Base-by-base conservation (phyloP, 169 alveolate genomes). In the Plasmodium relictum region DNA sequence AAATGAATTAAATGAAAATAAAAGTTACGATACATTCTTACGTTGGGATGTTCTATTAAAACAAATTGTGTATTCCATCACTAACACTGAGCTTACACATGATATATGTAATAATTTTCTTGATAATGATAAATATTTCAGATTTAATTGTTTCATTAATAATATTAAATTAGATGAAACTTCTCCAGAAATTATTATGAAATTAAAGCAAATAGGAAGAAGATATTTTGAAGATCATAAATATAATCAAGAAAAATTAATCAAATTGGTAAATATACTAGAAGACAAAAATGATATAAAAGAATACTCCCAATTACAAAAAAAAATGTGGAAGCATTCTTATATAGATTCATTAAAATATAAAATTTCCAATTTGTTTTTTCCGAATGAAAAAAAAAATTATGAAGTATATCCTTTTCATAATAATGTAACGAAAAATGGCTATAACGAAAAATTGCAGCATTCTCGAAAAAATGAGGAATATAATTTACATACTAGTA, bases 21-120 rank as follows among this genome's bases (percentile, higher is more conserved):
- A 88, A 76, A 63, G 68, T 4, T 74, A 24, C 7, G 93, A 83
- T 37, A 73, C 91, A 26, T 73, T 80, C 50, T 73, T 61, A 63
- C 91, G 96, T 26, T 92, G 96, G 96, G 95, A 94, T 37, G 93
- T 91, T 2, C 37, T 94, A 6, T 42, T 94, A 37, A 78, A 58
- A 8, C 96, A 94, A 87, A 86, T 94, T 22, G 94, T 92, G 4
- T 72, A 83, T 31, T 91, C 95, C 3, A 94, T 94, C n/a, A 92
- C 95, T 12, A 89, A 94, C 62, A 94, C 96, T 22, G 96, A 94
- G 54, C 66, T 87, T 16, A 88, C 92, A 10, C 96, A 94, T 62
- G 93, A 86, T 22, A 73, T 89, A 44, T 78, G 93, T 26, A 63
- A 73, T 20, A 92, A 89, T 42, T 37, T 94, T 59, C 87, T 94